These are phyloP conservation scores for Pistacia integerrima DNA, from an alignment of 345 rosid genomes.

Conservation along the genomic window DNA sequence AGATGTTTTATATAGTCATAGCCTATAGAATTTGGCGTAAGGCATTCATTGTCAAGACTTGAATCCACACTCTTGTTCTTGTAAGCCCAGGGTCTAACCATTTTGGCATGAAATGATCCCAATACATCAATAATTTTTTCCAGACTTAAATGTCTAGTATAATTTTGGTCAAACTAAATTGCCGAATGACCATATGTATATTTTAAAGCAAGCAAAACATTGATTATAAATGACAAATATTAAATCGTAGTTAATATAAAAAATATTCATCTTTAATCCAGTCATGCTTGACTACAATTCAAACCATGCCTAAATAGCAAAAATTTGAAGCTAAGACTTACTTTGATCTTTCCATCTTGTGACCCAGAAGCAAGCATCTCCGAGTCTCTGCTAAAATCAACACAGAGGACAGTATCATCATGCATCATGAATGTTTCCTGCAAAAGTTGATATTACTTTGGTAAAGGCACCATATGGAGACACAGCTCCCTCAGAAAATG, in stretches of 20 bases:
- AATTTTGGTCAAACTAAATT: no score
- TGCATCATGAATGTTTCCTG: constrained; percentile 99
- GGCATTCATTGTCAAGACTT: neutral
- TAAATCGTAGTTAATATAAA: neutral
- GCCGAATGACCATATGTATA: neutral
- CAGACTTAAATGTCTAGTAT: neutral
- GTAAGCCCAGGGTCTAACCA: neutral
- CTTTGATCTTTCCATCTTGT: constrained; percentile 97
- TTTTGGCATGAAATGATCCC: neutral
- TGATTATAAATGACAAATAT: neutral
- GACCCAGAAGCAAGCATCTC: constrained; percentile 98
- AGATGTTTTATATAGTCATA: neutral
- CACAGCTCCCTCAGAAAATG: neutral
- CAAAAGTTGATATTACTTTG: constrained; percentile 25
- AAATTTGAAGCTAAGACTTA: constrained; percentile 36
- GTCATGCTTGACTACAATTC: neutral
- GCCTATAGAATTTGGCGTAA: neutral
- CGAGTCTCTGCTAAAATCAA: constrained; percentile 97
- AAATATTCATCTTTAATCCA: neutral
- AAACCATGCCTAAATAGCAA: constrained; percentile 8
- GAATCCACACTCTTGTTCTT: neutral
- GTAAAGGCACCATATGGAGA: constrained; percentile 21
- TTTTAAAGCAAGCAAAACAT: neutral
- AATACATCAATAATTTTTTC: no score
- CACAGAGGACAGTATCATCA: constrained; percentile 92